phyloP scores from a whole-genome alignment of 768 basidiomycete species.

The Suillus bovinus region DNA sequence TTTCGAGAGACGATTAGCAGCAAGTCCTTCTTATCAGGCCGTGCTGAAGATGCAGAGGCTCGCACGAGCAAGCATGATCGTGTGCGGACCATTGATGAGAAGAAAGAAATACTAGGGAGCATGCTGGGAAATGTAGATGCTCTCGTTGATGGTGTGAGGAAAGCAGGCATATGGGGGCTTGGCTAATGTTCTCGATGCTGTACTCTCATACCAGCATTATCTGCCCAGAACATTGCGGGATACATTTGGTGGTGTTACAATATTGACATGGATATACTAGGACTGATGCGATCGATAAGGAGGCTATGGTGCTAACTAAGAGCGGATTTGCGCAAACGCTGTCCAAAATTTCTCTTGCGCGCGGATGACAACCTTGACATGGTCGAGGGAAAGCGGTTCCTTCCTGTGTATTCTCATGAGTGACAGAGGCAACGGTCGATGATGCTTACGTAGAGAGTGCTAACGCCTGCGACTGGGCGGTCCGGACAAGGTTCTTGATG shows the following conservation, averaged over 20 bases:
- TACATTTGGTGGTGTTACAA: conserved; percentile 4
- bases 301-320: background rate
- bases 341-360: conserved; percentile 28
- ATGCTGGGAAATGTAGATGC: conserved; percentile 93
- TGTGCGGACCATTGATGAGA: conserved; percentile 72
- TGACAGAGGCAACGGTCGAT: background rate
- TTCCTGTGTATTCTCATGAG: conserved; percentile 7
- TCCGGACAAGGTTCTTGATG: conserved; percentile 35
- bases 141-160: conserved; percentile 82
- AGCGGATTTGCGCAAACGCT: conserved; percentile 17
- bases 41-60: conserved; percentile 9
- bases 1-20: conserved; percentile 10
- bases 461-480: conserved; percentile 31
- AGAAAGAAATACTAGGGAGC: conserved; percentile 75
- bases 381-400: conserved; percentile 18
- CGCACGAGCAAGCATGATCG: conserved; percentile 19
- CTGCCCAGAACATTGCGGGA: background rate
- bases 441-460: conserved; percentile 24
- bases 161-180: conserved; percentile 86
- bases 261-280: background rate
- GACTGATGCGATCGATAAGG: background rate
- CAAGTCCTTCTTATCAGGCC: background rate
- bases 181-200: conserved; percentile 30
- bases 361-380: conserved; percentile 25
- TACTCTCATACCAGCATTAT: background rate